Evolutionary conservation across 2,329 filamentous ascomycete species (phyloP).

Genomic region (Colletotrichum cuscutae): DNA sequence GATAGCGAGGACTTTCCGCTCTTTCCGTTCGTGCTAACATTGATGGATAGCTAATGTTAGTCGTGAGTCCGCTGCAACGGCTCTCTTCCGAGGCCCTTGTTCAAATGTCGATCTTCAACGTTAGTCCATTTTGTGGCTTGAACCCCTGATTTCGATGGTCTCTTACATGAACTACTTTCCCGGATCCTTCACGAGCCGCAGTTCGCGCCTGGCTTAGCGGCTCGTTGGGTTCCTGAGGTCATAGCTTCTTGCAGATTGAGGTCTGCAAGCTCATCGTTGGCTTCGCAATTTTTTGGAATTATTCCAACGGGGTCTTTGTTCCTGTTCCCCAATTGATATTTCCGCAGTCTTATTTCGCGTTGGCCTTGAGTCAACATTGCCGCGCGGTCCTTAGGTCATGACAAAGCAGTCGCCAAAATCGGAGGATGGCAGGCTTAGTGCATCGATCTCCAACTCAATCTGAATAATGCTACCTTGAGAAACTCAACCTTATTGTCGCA

Average conservation of each 20-base stretch:
- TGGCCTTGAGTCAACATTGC: neutral
- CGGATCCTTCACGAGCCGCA: neutral
- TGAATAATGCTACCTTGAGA: neutral
- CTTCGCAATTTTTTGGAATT: neutral
- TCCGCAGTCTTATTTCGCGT: neutral
- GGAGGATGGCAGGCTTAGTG: neutral
- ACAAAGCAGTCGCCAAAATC: neutral
- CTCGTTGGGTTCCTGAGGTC: neutral
- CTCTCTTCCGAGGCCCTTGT: neutral
- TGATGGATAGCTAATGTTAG: neutral
- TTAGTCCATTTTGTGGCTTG: neutral
- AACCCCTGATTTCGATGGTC: neutral
- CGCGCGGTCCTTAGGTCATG: neutral
- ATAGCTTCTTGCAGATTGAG: neutral
- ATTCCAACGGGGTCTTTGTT: neutral
- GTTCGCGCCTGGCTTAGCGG: neutral
- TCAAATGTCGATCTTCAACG: neutral
- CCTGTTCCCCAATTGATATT: neutral
- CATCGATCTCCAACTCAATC: neutral
- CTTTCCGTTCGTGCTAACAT: neutral
- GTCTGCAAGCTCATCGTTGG: neutral
- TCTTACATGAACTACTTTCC: neutral
- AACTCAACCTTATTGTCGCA: neutral
- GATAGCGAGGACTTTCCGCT: neutral
- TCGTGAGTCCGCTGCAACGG: neutral